phyloP scores from a whole-genome alignment of 2,329 filamentous ascomycete genomes.

The Aspergillus intermedius region DNA sequence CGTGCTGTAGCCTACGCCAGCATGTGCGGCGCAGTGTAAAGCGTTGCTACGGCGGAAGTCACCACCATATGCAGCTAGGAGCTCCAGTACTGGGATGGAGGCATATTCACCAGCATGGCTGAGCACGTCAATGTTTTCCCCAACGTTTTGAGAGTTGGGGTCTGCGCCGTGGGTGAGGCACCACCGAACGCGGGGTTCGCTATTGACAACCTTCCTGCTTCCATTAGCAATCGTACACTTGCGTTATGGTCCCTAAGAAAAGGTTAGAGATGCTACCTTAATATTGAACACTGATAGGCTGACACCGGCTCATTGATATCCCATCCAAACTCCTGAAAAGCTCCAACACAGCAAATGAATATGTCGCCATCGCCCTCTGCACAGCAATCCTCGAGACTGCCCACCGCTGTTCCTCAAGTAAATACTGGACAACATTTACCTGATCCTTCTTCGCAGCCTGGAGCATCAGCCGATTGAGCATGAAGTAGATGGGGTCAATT shows the following conservation, averaged over 20 bases:
- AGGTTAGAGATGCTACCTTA: not conserved
- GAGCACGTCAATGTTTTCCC: not conserved
- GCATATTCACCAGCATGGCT: slow-evolving; percentile 1
- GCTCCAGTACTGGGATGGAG: not conserved
- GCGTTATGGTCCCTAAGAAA: not conserved
- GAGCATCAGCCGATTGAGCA: slow-evolving; percentile 1
- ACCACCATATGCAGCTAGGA: too few relatives aligned
- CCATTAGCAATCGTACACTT: not conserved
- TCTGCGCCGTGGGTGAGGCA: slow-evolving; percentile 1
- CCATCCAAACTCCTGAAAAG: not conserved
- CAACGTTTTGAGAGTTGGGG: not conserved
- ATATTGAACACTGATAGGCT: not conserved
- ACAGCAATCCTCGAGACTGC: not conserved
- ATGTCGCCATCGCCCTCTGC: not conserved
- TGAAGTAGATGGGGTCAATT: not conserved
- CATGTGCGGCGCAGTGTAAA: too few relatives aligned
- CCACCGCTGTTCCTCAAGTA: not conserved
- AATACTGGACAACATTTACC: not conserved
- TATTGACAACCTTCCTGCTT: not conserved
- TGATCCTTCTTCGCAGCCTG: not conserved
- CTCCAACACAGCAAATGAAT: slow-evolving; percentile 1
- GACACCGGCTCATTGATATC: not conserved
- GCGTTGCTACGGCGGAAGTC: too few relatives aligned
- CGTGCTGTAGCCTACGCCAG: too few relatives aligned
- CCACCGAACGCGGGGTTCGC: slow-evolving; percentile 1